These are phyloP conservation scores for Crithidia bombi DNA, from an alignment of 208 protist species.

Conservation along the genomic window DNA sequence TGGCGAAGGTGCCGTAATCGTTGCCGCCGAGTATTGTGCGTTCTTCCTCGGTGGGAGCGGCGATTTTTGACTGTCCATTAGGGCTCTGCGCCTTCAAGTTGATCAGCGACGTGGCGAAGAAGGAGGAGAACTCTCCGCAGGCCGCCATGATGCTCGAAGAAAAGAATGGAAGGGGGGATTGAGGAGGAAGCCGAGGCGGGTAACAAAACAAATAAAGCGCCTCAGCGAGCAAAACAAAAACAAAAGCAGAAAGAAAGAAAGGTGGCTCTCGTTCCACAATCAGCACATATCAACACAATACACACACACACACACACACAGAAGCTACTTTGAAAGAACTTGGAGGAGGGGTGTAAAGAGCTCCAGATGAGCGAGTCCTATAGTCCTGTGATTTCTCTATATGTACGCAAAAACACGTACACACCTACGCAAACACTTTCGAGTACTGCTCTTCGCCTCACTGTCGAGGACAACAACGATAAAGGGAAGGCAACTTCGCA, in stretches of 20 bases:
- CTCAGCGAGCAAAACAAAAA: background rate
- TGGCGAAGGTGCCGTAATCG: slow-evolving; percentile 15
- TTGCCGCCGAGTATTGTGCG: background rate
- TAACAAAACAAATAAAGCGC: background rate
- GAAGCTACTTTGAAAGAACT: no score
- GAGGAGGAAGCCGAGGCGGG: background rate
- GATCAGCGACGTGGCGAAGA: slow-evolving; percentile 11
- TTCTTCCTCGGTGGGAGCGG: slow-evolving; percentile 7
- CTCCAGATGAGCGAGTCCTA: no score
- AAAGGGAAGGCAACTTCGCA: no score
- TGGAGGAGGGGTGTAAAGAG: no score
- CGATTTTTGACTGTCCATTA: background rate
- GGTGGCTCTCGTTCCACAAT: background rate
- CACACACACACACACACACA: no score
- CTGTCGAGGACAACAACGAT: no score
- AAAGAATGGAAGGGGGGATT: background rate
- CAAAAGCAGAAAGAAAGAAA: background rate
- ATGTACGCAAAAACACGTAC: no score
- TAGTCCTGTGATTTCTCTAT: no score
- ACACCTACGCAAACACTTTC: no score
- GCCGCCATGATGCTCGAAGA: background rate
- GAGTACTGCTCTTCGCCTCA: no score
- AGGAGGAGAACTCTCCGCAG: background rate
- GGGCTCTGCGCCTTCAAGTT: slow-evolving; percentile 12
- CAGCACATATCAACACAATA: no score